These are phyloP conservation scores for Sporothrix luriei DNA, from an alignment of 2,329 filamentous ascomycete species.

Conservation along the genomic window DNA sequence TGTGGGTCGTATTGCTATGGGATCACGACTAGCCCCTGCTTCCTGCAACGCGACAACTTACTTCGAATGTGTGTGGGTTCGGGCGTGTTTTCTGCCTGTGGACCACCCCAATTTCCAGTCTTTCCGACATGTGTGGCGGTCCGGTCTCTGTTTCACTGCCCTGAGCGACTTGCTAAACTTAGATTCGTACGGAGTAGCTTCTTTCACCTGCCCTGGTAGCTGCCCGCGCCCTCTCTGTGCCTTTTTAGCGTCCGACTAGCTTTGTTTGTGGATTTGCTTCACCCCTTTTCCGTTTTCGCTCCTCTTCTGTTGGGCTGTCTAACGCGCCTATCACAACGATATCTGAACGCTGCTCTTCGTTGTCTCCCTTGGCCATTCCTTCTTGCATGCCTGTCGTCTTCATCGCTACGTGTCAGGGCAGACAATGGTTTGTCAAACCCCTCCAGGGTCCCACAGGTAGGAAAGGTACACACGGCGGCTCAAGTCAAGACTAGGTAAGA, in stretches of 20 bases:
- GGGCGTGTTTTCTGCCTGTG: not conserved
- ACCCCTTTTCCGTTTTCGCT: slow-evolving; percentile 26
- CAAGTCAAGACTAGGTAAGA: not conserved
- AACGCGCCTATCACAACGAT: not conserved
- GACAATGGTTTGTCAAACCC: not conserved
- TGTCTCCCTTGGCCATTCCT: slow-evolving; percentile 17
- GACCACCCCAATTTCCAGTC: slow-evolving; percentile 25
- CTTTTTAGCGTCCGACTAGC: slow-evolving; percentile 28
- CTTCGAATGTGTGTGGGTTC: slow-evolving; percentile 14
- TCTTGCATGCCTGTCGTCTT: slow-evolving; percentile 23
- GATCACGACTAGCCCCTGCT: slow-evolving; percentile 29
- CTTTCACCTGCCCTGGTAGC: slow-evolving; percentile 26
- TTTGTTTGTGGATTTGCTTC: slow-evolving; percentile 25
- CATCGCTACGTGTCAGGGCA: not conserved
- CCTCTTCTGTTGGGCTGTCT: not conserved
- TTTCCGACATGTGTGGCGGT: slow-evolving; percentile 18
- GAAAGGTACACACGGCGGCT: too few species aligned
- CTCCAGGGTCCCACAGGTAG: too few species aligned
- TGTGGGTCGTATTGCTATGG: slow-evolving; percentile 28
- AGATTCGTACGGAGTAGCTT: slow-evolving; percentile 2
- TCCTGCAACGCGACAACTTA: slow-evolving; percentile 30
- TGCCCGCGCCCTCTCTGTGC: slow-evolving; percentile 25
- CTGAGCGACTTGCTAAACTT: slow-evolving; percentile 27
- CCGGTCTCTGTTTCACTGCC: slow-evolving; percentile 32
- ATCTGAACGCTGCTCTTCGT: not conserved